Conservation (phyloP, 306 rosid species). For the Aeschynomene evenia region DNA sequence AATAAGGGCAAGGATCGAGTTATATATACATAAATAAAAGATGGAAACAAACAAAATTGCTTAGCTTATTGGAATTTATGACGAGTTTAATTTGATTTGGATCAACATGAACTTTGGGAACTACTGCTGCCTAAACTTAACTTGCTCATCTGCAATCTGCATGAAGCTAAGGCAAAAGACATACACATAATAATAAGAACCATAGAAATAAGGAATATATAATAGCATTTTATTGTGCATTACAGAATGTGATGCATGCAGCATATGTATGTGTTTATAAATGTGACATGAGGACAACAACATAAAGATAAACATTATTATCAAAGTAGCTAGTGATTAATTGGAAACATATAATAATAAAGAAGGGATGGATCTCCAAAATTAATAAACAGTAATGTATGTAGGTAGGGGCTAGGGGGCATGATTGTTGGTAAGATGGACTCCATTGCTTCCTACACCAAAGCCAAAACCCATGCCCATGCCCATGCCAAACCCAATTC, state of each 20-base stretch:
- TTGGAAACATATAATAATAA: too few species aligned
- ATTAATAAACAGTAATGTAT: too few species aligned
- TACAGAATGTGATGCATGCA: not conserved
- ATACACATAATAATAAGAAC: too few species aligned
- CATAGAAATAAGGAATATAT: too few species aligned
- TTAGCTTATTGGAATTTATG: too few species aligned
- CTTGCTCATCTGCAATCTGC: not conserved
- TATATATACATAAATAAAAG: too few species aligned
- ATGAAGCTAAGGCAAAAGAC: not conserved
- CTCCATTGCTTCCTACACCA: constrained; percentile 38
- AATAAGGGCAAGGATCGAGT: too few species aligned
- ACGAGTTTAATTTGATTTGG: not conserved
- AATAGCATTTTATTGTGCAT: not conserved
- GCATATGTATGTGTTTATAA: too few species aligned
- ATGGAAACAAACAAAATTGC: too few species aligned
- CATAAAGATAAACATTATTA: not conserved
- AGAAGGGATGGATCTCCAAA: too few species aligned
- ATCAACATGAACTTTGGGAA: not conserved
- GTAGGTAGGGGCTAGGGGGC: constrained; percentile 22
- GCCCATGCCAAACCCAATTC: constrained; percentile 58
- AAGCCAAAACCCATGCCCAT: constrained; percentile 54
- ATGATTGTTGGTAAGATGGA: not conserved
- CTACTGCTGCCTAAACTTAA: too few species aligned
- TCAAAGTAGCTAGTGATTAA: too few species aligned
- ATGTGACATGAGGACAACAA: not conserved